Conservation (phyloP, 495 filamentous ascomycete species). For the Xylaria castorea region DNA sequence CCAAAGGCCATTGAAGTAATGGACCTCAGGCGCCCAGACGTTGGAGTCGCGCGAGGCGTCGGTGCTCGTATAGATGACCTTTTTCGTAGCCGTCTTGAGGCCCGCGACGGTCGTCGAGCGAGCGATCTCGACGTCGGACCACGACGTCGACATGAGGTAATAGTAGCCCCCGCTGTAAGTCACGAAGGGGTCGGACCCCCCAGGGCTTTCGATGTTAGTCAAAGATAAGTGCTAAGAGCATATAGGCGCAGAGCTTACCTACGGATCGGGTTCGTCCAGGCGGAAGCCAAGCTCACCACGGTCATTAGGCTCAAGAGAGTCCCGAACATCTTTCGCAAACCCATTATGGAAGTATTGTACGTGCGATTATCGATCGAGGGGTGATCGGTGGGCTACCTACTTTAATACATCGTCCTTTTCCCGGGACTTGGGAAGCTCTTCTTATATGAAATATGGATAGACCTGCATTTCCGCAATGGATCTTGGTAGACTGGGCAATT, state of each 20-base stretch:
- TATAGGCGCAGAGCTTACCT: background rate
- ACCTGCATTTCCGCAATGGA: background rate
- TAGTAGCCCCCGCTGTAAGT: slow-evolving; percentile 59
- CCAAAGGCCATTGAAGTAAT: slow-evolving; percentile 56
- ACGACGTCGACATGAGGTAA: slow-evolving; percentile 58
- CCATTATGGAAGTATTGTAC: background rate
- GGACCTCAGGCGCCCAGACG: slow-evolving; percentile 64
- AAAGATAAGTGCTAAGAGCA: background rate
- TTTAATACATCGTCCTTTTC: background rate
- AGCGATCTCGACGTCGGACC: slow-evolving; percentile 58
- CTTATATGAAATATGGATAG: background rate
- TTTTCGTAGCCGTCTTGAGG: slow-evolving; percentile 54
- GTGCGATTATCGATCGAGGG: background rate
- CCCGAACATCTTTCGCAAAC: slow-evolving; percentile 18
- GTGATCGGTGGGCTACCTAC: background rate
- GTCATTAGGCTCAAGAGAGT: slow-evolving; percentile 9
- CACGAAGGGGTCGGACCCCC: slow-evolving; percentile 53
- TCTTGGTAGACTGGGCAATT: background rate
- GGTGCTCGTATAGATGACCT: slow-evolving; percentile 52
- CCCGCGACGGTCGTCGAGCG: slow-evolving; percentile 57
- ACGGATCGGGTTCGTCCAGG: slow-evolving; percentile 45
- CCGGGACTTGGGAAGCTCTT: background rate
- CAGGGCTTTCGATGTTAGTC: slow-evolving; percentile 29
- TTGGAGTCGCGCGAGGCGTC: slow-evolving; percentile 53
- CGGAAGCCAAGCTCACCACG: slow-evolving; percentile 33